Conservation (phyloP, 225 moss, liverwort and hornwort genomes). For the Takakia lepidozioides region DNA sequence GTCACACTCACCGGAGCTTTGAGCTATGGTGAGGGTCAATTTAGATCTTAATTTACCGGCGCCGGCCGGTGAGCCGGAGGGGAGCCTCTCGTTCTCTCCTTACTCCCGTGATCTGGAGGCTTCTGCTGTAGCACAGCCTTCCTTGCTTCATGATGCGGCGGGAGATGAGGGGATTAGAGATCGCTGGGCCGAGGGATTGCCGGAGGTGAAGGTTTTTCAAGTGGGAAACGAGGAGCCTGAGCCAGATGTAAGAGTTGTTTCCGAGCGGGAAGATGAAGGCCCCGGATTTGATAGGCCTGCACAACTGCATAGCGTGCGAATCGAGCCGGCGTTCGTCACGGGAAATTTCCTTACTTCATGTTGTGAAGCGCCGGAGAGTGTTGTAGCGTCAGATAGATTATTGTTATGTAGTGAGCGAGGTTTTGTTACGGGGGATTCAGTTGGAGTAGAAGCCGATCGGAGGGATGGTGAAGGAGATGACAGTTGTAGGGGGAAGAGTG, state of each 20-base stretch:
- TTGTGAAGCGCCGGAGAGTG: not conserved
- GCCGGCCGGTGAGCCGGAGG: conserved; percentile 47
- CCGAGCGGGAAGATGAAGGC: not conserved
- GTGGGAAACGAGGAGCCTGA: not conserved
- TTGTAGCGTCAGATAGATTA: conserved; percentile 5
- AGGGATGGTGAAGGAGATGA: conserved; percentile 17
- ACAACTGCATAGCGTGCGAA: no score
- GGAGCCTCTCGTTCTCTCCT: conserved; percentile 20
- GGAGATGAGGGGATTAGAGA: not conserved
- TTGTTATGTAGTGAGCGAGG: no score
- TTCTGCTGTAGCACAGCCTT: not conserved
- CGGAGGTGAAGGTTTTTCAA: not conserved
- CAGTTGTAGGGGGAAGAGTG: conserved; percentile 19
- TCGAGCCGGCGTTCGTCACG: no score
- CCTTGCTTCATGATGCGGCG: not conserved
- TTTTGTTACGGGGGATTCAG: no score
- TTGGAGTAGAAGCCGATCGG: conserved; percentile 26
- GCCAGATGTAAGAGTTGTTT: conserved; percentile 28
- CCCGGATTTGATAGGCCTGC: not conserved
- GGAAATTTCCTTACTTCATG: no score
- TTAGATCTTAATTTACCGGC: conserved; percentile 56
- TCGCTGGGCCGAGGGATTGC: not conserved
- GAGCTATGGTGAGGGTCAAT: conserved; percentile 49
- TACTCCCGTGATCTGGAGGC: conserved; percentile 5
- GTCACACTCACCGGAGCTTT: no score